phyloP scores from a whole-genome alignment of 768 basidiomycete species.

The Boletales sp. region DNA sequence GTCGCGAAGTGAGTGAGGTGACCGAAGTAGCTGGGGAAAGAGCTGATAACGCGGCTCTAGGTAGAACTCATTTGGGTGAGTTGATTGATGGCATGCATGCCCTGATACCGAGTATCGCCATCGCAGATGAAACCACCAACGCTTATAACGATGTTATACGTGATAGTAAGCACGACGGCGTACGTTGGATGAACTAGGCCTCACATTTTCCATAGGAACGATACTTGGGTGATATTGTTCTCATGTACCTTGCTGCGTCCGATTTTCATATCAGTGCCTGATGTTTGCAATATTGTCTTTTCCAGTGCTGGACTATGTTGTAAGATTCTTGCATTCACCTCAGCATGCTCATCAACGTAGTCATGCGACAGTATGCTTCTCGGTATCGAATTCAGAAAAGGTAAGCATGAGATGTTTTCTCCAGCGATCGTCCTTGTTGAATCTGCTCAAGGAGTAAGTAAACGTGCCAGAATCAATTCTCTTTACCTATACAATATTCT shows the following conservation, averaged over 20 bases:
- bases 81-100: not conserved
- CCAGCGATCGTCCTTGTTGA: slow-evolving; percentile 2
- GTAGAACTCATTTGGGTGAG: slow-evolving; percentile 32
- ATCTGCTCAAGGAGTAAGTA: slow-evolving; percentile 21
- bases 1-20: slow-evolving; percentile 24
- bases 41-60: slow-evolving; percentile 9
- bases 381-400: slow-evolving; percentile 11
- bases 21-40: not conserved
- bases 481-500: not conserved
- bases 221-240: slow-evolving; percentile 29
- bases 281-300: not conserved
- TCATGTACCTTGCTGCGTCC: slow-evolving; percentile 18
- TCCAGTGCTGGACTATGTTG: slow-evolving; percentile 18
- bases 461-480: not conserved
- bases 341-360: not conserved
- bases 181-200: not conserved
- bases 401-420: slow-evolving; percentile 6
- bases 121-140: slow-evolving; percentile 25
- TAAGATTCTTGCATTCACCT: slow-evolving; percentile 5
- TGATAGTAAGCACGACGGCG: slow-evolving; percentile 16
- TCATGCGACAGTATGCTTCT: slow-evolving; percentile 19
- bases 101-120: not conserved
- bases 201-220: slow-evolving; percentile 22
- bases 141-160: slow-evolving; percentile 23
- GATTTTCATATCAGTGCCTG: not conserved